Percentiles rank a stretch among this genome's conserved stretches.
These are phyloP conservation scores for Xylaria sp. DNA, from an alignment of 2,329 filamentous ascomycete genomes.

Conservation along the genomic window DNA sequence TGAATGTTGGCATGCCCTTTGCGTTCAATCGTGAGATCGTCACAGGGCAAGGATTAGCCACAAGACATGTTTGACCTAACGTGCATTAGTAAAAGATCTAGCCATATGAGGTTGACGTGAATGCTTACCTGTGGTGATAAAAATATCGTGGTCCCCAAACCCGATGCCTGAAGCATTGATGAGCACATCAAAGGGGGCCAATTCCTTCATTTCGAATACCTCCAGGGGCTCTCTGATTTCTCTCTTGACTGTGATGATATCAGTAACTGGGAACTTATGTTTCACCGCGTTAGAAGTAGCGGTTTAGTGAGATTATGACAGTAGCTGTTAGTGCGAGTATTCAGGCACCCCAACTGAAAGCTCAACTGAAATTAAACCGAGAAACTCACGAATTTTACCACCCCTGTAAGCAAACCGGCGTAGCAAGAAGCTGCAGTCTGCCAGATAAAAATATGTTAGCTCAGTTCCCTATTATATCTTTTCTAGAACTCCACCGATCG, in stretches of 20 bases:
- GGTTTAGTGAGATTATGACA: no score
- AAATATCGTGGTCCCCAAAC: constrained; percentile 50
- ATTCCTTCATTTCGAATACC: constrained; percentile 44
- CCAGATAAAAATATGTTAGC: no score
- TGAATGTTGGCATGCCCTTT: constrained; percentile 68
- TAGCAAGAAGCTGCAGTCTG: constrained; percentile 55
- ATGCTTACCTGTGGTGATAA: constrained; percentile 49
- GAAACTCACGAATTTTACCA: constrained; percentile 36
- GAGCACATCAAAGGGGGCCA: constrained; percentile 42
- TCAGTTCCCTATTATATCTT: no score
- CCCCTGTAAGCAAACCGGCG: constrained; percentile 48
- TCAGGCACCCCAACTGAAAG: no score
- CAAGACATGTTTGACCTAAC: constrained; percentile 52
- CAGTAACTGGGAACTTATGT: constrained; percentile 28
- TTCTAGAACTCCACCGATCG: no score
- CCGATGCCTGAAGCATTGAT: constrained; percentile 55
- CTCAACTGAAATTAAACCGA: neutral
- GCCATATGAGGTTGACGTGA: neutral
- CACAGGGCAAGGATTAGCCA: constrained; percentile 43
- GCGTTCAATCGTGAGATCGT: constrained; percentile 64
- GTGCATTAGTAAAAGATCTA: constrained; percentile 32
- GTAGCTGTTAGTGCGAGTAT: no score
- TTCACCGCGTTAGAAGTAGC: no score
- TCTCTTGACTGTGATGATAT: constrained; percentile 33
- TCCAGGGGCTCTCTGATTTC: constrained; percentile 47